Conservation (phyloP, 345 rosid species). For the Citrus inodora region DNA sequence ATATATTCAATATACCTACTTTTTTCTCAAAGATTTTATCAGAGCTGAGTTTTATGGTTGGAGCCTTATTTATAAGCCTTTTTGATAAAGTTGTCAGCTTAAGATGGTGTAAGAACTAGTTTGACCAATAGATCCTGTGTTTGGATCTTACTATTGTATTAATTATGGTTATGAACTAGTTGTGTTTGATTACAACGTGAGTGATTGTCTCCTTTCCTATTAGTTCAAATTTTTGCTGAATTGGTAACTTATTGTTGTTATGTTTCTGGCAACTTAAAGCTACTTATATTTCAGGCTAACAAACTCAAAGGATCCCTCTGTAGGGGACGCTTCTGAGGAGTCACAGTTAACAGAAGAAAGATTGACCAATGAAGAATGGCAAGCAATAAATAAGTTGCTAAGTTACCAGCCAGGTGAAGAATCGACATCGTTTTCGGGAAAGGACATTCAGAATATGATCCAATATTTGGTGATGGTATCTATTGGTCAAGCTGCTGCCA, state of each 20-base stretch:
- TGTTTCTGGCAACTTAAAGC: slow-evolving; percentile 15
- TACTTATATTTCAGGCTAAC: slow-evolving; percentile 47
- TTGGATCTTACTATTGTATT: not conserved
- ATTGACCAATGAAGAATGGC: slow-evolving; percentile 96
- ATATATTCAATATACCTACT: too few species aligned
- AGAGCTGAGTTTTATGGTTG: not conserved
- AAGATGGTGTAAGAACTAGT: not conserved
- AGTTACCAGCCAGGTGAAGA: slow-evolving; percentile 92
- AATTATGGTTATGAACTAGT: not conserved
- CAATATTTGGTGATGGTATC: slow-evolving; percentile 74
- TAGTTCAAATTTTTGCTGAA: not conserved
- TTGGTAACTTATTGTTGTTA: not conserved
- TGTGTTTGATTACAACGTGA: not conserved
- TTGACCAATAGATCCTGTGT: not conserved
- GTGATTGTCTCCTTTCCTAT: not conserved
- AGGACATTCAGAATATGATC: slow-evolving; percentile 84
- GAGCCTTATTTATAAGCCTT: not conserved
- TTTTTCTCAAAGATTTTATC: not conserved
- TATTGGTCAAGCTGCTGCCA: slow-evolving; percentile 79
- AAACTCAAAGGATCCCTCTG: slow-evolving; percentile 50
- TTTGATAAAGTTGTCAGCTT: not conserved
- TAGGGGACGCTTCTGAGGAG: slow-evolving; percentile 43
- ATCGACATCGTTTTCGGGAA: slow-evolving; percentile 49
- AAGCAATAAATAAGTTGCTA: slow-evolving; percentile 79
- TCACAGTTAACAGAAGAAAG: slow-evolving; percentile 54